These are phyloP conservation scores for Kurtzmaniella quercitrusa DNA, from an alignment of 1,139 yeast species.

Conservation along the genomic window DNA sequence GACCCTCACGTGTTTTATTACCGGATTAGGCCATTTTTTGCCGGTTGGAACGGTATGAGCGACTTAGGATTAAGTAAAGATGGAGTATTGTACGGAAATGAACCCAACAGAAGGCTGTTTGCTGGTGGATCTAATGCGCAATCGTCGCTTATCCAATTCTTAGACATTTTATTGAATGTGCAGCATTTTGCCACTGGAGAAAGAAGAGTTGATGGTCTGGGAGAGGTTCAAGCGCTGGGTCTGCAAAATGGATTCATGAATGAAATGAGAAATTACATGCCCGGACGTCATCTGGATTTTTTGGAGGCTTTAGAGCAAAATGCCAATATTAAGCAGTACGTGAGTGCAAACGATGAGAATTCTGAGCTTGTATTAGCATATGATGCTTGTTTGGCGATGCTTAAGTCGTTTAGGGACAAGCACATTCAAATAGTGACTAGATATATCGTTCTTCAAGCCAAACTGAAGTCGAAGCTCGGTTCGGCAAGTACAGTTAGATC, in stretches of 20 bases:
- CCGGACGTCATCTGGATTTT: conserved; percentile 75
- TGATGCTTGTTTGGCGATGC: conserved; percentile 88
- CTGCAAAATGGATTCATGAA: conserved; percentile 60
- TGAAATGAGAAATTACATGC: conserved; percentile 90
- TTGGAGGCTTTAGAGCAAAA: conserved; percentile 53
- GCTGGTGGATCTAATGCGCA: conserved; percentile 96
- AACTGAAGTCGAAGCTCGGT: conserved; percentile 46
- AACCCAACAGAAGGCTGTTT: conserved; percentile 51
- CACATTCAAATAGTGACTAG: conserved; percentile 91
- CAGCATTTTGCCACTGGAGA: conserved; percentile 79
- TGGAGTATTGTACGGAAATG: conserved; percentile 77
- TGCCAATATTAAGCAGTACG: conserved; percentile 63
- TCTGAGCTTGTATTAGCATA: conserved; percentile 67
- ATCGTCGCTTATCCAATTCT: conserved; percentile 79
- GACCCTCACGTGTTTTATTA: conserved; percentile 90
- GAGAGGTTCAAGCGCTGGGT: conserved; percentile 13
- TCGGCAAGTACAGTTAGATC: conserved; percentile 54
- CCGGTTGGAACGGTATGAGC: conserved; percentile 93
- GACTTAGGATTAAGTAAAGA: conserved; percentile 74
- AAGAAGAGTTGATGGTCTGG: conserved; percentile 13
- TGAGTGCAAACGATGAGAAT: conserved; percentile 33
- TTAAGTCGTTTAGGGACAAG: conserved; percentile 83
- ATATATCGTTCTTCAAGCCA: conserved; percentile 77
- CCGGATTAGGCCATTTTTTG: conserved; percentile 81
- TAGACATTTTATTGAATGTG: conserved; percentile 73